These are phyloP conservation scores for Bacidia rubella DNA, from an alignment of 495 filamentous ascomycete species.

Conservation along the genomic window DNA sequence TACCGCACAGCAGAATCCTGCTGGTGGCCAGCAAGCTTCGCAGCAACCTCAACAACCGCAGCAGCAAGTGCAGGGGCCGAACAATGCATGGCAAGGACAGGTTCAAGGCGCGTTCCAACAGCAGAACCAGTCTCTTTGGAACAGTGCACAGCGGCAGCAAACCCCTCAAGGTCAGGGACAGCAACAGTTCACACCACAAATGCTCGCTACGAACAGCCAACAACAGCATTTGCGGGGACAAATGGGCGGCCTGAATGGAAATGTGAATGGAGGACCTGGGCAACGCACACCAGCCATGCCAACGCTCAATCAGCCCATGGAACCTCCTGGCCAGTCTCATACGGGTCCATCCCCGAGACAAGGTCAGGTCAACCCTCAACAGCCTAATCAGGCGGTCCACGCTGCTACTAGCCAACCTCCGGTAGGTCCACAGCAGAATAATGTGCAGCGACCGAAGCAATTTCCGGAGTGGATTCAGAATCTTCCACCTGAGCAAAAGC, in stretches of 20 bases:
- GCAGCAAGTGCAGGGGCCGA: constrained; percentile 27
- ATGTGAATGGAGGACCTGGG: neutral
- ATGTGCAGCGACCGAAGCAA: constrained; percentile 26
- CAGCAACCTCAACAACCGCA: constrained; percentile 20
- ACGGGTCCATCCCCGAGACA: constrained; percentile 20
- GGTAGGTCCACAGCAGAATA: constrained; percentile 6
- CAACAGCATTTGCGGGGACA: constrained; percentile 35
- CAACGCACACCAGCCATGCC: constrained; percentile 35
- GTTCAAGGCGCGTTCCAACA: constrained; percentile 30
- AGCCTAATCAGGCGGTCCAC: constrained; percentile 23
- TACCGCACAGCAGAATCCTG: constrained; percentile 20
- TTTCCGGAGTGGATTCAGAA: neutral
- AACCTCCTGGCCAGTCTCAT: constrained; percentile 28
- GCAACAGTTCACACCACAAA: constrained; percentile 27
- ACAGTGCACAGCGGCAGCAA: constrained; percentile 27
- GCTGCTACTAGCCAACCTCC: neutral
- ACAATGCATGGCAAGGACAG: constrained; percentile 17
- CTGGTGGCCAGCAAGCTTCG: constrained; percentile 27
- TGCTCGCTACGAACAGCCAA: constrained; percentile 13
- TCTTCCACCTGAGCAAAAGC: constrained; percentile 5
- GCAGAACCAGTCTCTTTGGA: constrained; percentile 28
- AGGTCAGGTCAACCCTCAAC: constrained; percentile 14
- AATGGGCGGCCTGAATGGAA: constrained; percentile 28
- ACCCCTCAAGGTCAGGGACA: constrained; percentile 19
- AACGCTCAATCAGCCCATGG: constrained; percentile 46